Conservation (phyloP, 768 basidiomycete genomes). For the Zangia roseola region DNA sequence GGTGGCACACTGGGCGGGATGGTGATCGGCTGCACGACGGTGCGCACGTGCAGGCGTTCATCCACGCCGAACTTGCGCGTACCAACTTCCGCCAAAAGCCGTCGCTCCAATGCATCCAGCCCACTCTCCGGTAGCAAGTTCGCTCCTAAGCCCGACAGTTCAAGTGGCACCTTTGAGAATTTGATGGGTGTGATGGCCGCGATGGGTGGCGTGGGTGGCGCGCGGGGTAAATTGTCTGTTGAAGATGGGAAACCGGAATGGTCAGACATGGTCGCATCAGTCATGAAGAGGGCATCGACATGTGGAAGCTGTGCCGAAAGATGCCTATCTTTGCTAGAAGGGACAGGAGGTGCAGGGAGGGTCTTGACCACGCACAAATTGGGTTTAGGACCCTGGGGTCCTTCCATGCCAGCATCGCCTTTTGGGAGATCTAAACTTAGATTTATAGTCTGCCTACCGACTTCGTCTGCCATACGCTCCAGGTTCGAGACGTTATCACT, state of each 20-base stretch:
- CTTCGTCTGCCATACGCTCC: constrained; percentile 71
- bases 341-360: constrained; percentile 56
- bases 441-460: constrained; percentile 31
- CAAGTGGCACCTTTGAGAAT: constrained; percentile 34
- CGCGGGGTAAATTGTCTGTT: constrained; percentile 12
- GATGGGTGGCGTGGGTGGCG: constrained; percentile 54
- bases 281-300: constrained; percentile 33
- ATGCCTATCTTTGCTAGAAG: constrained; percentile 38
- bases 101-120: constrained; percentile 69
- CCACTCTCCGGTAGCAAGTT: constrained; percentile 46
- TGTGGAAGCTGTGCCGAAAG: constrained; percentile 16
- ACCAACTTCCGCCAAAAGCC: constrained; percentile 70
- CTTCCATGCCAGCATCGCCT: constrained; percentile 23
- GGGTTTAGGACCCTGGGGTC: constrained; percentile 18
- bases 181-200: constrained; percentile 40
- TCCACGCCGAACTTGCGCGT: constrained; percentile 47
- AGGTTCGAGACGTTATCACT: constrained; percentile 57
- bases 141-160: constrained; percentile 24
- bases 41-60: constrained; percentile 35
- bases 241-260: constrained; percentile 11
- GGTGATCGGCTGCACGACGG: constrained; percentile 38
- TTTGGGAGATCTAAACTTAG: constrained; percentile 25
- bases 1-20: constrained; percentile 34
- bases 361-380: constrained; percentile 49
- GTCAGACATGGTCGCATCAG: constrained; percentile 8